phyloP scores from a whole-genome alignment of 148 eudicot species.

The Rhododendron mucronatum region DNA sequence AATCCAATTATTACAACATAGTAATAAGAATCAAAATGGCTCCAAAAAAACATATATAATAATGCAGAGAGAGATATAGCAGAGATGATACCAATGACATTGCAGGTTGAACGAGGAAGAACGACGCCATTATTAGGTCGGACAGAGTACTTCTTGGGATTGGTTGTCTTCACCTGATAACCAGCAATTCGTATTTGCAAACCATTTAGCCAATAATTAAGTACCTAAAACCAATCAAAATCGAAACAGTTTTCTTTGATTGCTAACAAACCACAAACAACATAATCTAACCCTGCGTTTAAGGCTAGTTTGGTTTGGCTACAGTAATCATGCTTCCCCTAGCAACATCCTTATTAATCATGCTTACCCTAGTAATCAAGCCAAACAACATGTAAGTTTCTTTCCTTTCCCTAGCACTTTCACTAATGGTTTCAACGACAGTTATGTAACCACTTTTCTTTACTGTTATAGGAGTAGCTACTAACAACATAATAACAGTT shows the following conservation, averaged over 20 bases:
- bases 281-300: no score
- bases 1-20: not conserved
- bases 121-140: conserved; percentile 80
- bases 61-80: not conserved
- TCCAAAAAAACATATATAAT: not conserved
- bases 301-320: not conserved
- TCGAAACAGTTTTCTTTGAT: not conserved
- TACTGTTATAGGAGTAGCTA: not conserved
- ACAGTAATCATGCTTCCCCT: not conserved
- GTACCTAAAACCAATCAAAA: not conserved
- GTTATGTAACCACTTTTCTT: not conserved
- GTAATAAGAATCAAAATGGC: not conserved
- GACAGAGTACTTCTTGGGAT: conserved; percentile 88
- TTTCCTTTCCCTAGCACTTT: not conserved
- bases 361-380: not conserved
- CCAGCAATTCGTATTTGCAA: not conserved
- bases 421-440: not conserved
- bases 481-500: not conserved
- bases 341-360: not conserved
- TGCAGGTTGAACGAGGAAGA: conserved; percentile 62
- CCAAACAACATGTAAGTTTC: not conserved
- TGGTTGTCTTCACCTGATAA: conserved; percentile 81
- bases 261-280: not conserved
- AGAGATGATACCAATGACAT: conserved; percentile 45
- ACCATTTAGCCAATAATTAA: not conserved